Base-by-base conservation (phyloP, 2,329 filamentous ascomycete species). In the Verticillium dahliae region DNA sequence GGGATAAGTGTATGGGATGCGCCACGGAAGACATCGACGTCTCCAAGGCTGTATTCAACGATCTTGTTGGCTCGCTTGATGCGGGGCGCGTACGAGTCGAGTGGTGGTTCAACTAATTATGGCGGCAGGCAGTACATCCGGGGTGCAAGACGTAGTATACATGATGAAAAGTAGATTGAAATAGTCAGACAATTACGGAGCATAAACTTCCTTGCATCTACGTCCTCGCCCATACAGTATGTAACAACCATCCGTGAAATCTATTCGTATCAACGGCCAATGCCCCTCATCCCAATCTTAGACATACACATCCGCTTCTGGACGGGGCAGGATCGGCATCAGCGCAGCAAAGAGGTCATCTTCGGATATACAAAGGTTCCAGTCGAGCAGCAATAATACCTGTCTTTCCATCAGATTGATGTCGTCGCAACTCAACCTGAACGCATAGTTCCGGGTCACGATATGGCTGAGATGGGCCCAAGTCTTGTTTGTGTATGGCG, bases 1-100 rank as follows among this genome's bases (percentile, higher is more conserved):
- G 50, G 2, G 63, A 65, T 39, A 65, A 63, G 37, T 63, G 63
- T 56, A 63, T 60, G 56, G 56, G 62, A 3, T 65, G 63, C 34
- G 62, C 35, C 9, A 33, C 3, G 3, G 27, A 52, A 14, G 55
- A 62, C 27, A 54, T 65, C 3, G 63, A 63, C 13, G 62, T 62
- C 31, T 62, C 57, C 37, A 60, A 58, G 22, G 35, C 56, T 3
- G 56, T 60, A 10, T 65, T 65, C 52, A 45, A 22, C 13, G n/a
- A 10, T 5, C 50, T 64, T 1, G 22, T 59, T 34, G 63, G 62
- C 3, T 33, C 35, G 27, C 58, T 60, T 33, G 58, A 50, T 3
- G 38, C n/a, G 1, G 62, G 63, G n/a, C 57, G 62, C 7, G 62
- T 58, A 14, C 54, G 27, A 35, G 54, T 56, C 15, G 10, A 56